These are phyloP conservation scores for Monosporascus sp. DNA, from an alignment of 2,329 filamentous ascomycete genomes.

Conservation along the genomic window DNA sequence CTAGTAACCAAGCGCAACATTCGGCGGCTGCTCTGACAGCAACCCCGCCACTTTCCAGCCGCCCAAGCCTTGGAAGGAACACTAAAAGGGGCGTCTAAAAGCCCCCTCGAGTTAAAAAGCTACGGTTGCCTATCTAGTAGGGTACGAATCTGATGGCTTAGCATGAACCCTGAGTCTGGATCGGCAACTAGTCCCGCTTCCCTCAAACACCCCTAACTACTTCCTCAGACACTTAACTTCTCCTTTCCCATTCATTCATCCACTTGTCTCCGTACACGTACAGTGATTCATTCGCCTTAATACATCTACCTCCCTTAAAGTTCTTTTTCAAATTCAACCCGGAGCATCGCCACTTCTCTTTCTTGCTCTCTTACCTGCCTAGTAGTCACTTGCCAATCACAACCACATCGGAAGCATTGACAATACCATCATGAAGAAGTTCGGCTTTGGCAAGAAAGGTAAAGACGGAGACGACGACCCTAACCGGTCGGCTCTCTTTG, in stretches of 20 bases:
- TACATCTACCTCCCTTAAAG: neutral
- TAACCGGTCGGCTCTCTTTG: conserved; percentile 47
- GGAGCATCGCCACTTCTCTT: neutral
- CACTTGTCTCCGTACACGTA: neutral
- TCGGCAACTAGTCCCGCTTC: neutral
- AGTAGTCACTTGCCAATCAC: neutral
- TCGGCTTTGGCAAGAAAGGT: conserved; percentile 53
- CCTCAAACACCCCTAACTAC: neutral
- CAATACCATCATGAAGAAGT: conserved; percentile 49
- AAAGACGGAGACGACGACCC: conserved; percentile 43
- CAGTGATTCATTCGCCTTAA: neutral
- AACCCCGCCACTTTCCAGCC: neutral
- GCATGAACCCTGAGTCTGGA: neutral
- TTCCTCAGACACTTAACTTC: neutral
- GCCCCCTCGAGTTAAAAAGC: neutral
- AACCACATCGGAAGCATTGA: conserved; percentile 1
- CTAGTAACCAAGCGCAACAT: neutral
- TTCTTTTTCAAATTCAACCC: neutral
- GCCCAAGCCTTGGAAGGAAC: neutral
- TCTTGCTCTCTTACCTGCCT: neutral
- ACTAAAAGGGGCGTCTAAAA: neutral
- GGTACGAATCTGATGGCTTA: neutral
- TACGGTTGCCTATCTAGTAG: neutral
- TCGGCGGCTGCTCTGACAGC: neutral
- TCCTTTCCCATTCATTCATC: neutral